These are phyloP conservation scores for Botrytis byssoidea DNA, from an alignment of 2,329 filamentous ascomycete species.

Conservation along the genomic window DNA sequence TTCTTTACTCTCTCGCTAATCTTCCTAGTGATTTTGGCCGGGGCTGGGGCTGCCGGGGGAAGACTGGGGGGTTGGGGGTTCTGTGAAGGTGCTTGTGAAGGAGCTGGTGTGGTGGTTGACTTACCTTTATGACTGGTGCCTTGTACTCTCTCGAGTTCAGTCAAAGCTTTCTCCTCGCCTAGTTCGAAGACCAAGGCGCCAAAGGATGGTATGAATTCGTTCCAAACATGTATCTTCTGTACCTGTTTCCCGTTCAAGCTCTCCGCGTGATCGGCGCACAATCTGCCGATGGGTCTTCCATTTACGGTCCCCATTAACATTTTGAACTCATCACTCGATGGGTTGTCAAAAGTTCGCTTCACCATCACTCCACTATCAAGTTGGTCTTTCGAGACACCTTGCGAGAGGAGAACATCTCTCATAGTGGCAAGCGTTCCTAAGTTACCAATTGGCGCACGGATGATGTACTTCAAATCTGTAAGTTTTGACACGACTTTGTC, in stretches of 20 bases:
- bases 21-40: background rate
- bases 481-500: background rate
- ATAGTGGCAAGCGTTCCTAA: background rate
- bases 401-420: background rate
- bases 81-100: background rate
- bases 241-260: background rate
- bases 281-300: background rate
- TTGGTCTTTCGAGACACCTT: background rate
- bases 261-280: background rate
- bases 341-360: background rate
- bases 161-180: background rate
- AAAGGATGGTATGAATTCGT: background rate
- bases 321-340: background rate
- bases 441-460: background rate
- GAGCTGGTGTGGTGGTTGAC: background rate
- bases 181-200: background rate
- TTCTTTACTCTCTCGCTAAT: background rate
- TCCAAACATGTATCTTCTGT: background rate
- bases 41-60: background rate
- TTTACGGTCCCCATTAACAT: background rate
- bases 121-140: background rate
- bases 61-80: background rate
- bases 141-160: background rate
- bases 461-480: background rate
- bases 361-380: background rate